phyloP scores from a whole-genome alignment of 139 green algal species.

The Chlamydomonas sp. region DNA sequence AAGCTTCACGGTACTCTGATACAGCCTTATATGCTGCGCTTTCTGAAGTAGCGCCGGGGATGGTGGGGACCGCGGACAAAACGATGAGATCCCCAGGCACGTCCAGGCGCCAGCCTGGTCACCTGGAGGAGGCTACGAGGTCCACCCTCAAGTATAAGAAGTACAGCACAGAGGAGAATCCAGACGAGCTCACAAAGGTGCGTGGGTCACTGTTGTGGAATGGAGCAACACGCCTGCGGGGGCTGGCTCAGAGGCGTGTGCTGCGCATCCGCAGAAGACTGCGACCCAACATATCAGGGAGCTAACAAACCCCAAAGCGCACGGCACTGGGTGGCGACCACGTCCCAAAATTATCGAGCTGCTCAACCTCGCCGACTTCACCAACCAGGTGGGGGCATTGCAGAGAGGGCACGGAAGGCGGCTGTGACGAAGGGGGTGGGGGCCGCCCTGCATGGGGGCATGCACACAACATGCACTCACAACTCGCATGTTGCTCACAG shows the following conservation, averaged over 20 bases:
- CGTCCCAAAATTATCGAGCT: conserved; percentile 62
- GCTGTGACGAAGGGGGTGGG: neutral
- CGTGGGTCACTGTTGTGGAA: neutral
- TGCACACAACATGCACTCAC: neutral
- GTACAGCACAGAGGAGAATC: conserved; percentile 36
- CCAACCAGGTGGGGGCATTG: conserved; percentile 40
- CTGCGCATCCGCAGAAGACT: conserved; percentile 29
- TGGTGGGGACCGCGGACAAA: too few species aligned
- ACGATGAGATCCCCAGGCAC: neutral
- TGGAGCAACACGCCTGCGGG: neutral
- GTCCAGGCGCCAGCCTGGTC: neutral
- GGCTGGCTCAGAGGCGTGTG: neutral
- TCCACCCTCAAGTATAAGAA: conserved; percentile 51
- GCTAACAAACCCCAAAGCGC: conserved; percentile 16
- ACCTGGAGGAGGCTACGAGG: neutral
- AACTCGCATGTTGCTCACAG: conserved; percentile 24
- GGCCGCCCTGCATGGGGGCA: neutral
- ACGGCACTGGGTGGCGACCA: conserved; percentile 46
- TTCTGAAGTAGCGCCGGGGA: too few species aligned
- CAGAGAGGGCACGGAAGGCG: neutral
- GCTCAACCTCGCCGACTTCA: conserved; percentile 62
- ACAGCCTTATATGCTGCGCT: neutral
- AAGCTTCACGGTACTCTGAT: neutral
- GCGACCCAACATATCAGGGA: conserved; percentile 46
- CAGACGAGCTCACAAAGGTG: conserved; percentile 30